Evolutionary conservation across 2,329 filamentous ascomycete genomes (phyloP), one percentile per base, ranked within the genome.

Genomic region (Capronia americana): DNA sequence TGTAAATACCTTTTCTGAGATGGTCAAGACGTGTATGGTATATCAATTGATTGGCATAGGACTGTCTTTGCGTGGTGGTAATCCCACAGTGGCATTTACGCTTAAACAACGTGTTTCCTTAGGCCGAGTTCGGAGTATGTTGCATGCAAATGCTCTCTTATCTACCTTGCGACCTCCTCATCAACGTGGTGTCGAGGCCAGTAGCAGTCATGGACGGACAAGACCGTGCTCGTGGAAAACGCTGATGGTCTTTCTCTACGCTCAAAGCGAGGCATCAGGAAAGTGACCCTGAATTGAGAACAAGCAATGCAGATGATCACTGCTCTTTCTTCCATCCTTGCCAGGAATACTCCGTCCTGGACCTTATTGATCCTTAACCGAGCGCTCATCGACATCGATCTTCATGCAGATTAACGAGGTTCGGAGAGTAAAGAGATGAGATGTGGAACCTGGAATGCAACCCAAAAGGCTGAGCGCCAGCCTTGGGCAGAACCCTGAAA

Each of bases 391-490:
- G 28, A 56, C 30, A 23, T 57, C 55, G 32, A 57, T 57, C 55
- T 46, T 46, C 55, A 56, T 55, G 24, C 11, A 34, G n/a, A 28
- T 57, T 32, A 44, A 41, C 32, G 20, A 24, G 17, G 8, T 26
- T 23, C 55, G 55, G 30, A 32, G 20, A 53, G 28, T 26, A 50
- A 32, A 50, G 61, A 59, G 38, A 65, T 61, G 56, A 61, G 48
- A n/a, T 10, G 48, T 60, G 63, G 56, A 17, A 32, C 32, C 8
- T 14, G 55, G 56, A 65, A 65, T 65, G 17, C 63, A 65, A 32
- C 20, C 14, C 50, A 4, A 41, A 57, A 55, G 63, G 60, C 60
- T 62, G 60, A 55, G 24, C 57, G 38, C 24, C 57, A 60, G 57
- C 57, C 57, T 60, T 24, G 57, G 57, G 14, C 26, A 17, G 12